phyloP scores from a whole-genome alignment of 371 early-diverging fungal genomes.

The Rhizopus sp. region DNA sequence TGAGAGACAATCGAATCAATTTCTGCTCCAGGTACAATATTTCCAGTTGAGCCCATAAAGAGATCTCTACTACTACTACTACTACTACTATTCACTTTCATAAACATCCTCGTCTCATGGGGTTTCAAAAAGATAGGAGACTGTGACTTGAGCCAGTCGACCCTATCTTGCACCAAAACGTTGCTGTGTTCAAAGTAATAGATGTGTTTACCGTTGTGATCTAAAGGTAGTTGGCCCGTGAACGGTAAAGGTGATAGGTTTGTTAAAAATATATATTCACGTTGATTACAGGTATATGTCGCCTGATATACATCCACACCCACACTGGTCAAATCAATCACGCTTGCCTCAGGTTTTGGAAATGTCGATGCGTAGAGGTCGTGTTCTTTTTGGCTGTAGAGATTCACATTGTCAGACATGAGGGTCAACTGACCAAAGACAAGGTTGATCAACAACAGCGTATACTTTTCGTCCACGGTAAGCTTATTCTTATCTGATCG shows the following conservation, averaged over 20 bases:
- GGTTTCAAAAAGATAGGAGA: slow-evolving; percentile 26
- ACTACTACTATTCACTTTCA: slow-evolving; percentile 33
- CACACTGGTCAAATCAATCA: slow-evolving; percentile 37
- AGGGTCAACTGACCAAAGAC: slow-evolving; percentile 58
- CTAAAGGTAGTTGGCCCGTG: slow-evolving; percentile 29
- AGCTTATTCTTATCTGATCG: slow-evolving; percentile 54
- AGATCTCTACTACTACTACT: slow-evolving; percentile 1
- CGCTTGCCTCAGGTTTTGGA: slow-evolving; percentile 45
- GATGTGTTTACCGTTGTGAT: slow-evolving; percentile 13
- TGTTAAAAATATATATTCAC: slow-evolving; percentile 41
- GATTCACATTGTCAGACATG: slow-evolving; percentile 49
- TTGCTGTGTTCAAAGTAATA: slow-evolving; percentile 32
- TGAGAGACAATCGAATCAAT: slow-evolving; percentile 9
- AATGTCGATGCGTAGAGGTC: slow-evolving; percentile 39
- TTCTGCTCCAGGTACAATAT: slow-evolving; percentile 52
- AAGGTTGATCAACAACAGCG: slow-evolving; percentile 53
- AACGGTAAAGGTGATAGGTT: slow-evolving; percentile 46
- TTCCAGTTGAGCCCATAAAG: slow-evolving; percentile 43
- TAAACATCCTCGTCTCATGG: slow-evolving; percentile 46
- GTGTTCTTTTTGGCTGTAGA: slow-evolving; percentile 46
- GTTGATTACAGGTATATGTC: slow-evolving; percentile 7
- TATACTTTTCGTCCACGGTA: slow-evolving; percentile 45
- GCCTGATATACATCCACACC: slow-evolving; percentile 19
- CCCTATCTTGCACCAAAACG: slow-evolving; percentile 3
- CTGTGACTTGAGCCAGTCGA: slow-evolving; percentile 29